Conservation (phyloP, 2,329 filamentous ascomycete genomes). For the Arachnomyces sp. region DNA sequence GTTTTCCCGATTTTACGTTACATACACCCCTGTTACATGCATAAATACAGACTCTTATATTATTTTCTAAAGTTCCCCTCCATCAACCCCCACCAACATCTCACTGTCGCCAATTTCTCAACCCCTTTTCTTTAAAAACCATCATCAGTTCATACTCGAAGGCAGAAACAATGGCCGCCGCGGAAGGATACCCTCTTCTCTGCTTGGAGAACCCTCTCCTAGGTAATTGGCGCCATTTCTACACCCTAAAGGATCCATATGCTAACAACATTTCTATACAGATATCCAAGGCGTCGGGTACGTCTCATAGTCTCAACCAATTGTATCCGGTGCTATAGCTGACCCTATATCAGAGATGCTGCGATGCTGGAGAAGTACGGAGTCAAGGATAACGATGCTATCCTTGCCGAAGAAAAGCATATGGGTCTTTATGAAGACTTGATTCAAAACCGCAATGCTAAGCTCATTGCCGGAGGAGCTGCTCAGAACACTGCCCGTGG, state of each 20-base stretch:
- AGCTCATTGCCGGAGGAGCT: conserved; percentile 90
- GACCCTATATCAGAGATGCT: conserved; percentile 56
- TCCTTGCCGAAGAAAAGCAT: conserved; percentile 91
- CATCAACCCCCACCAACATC: not conserved
- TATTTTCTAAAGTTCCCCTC: not conserved
- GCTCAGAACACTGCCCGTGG: conserved; percentile 97
- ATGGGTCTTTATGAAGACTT: conserved; percentile 86
- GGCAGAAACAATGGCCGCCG: conserved; percentile 57
- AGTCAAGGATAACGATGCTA: conserved; percentile 93
- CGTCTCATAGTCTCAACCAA: conserved; percentile 16
- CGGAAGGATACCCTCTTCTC: conserved; percentile 78
- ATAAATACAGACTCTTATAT: not conserved
- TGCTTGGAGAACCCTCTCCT: conserved; percentile 97
- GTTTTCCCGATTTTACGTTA: no score
- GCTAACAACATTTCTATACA: conserved; percentile 31
- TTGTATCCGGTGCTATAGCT: conserved; percentile 11
- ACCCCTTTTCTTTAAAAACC: conserved; percentile 1
- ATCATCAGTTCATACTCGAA: conserved; percentile 4
- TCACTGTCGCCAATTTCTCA: conserved; percentile 4
- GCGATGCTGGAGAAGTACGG: conserved; percentile 84
- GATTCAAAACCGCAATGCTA: conserved; percentile 82
- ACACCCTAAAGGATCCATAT: conserved; percentile 1
- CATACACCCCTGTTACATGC: no score
- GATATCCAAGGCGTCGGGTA: conserved; percentile 82
- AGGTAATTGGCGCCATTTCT: conserved; percentile 47